Evolutionary conservation across 139 green algal species (phyloP).

Genomic region (Picochlorum sp.): DNA sequence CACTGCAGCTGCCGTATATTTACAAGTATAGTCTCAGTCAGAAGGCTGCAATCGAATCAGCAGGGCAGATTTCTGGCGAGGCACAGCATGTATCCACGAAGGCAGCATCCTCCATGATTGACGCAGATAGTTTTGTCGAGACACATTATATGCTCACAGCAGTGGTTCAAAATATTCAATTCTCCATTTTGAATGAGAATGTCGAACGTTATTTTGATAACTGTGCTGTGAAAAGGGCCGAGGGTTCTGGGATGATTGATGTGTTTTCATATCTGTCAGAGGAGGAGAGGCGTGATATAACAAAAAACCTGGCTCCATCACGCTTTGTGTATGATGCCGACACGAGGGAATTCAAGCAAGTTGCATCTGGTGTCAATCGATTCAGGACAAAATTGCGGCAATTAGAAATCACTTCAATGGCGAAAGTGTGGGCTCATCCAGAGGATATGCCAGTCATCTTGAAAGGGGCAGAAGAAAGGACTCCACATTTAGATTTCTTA

Average conservation of each 20-base stretch:
- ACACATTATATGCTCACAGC: conserved; percentile 15
- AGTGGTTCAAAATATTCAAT: conserved; percentile 17
- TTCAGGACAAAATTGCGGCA: conserved; percentile 21
- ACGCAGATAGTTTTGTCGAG: background rate
- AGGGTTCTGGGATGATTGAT: conserved; percentile 25
- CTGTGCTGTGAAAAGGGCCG: conserved; percentile 8
- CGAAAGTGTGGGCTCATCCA: conserved; percentile 47
- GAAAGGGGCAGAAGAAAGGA: conserved; percentile 3
- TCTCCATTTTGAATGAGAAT: conserved; percentile 8
- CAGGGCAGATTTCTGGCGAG: background rate
- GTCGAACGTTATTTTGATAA: background rate
- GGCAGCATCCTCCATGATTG: background rate
- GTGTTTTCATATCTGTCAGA: conserved; percentile 29
- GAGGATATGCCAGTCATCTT: conserved; percentile 40
- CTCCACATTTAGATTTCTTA: background rate
- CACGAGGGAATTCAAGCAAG: conserved; percentile 8
- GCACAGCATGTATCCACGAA: background rate
- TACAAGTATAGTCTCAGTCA: background rate
- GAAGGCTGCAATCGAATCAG: no score
- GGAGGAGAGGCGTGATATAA: conserved; percentile 9
- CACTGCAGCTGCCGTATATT: conserved; percentile 24
- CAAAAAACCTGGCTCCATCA: conserved; percentile 12
- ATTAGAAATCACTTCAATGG: conserved; percentile 36
- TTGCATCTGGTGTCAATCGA: conserved; percentile 11
- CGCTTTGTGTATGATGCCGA: conserved; percentile 21